A percentile compares a stretch with the other conserved stretches of the same genome.
Conservation (phyloP, 768 basidiomycete genomes). For the Auricularia cornea region DNA sequence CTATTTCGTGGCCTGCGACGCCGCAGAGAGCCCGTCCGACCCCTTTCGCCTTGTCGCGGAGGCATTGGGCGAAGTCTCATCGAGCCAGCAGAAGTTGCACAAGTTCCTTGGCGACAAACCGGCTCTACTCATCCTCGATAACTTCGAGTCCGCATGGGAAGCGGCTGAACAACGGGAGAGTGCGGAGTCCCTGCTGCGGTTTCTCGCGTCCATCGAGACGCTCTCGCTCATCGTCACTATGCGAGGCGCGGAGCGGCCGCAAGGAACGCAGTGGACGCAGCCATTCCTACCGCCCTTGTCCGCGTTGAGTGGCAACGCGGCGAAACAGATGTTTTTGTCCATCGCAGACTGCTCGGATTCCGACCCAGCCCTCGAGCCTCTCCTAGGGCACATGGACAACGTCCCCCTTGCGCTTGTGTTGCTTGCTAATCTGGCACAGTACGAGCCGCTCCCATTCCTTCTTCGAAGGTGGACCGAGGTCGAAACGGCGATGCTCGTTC, state of each 20-base stretch:
- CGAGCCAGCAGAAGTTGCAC: not conserved
- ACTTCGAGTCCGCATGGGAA: slow-evolving; percentile 1
- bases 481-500: not conserved
- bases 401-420: not conserved
- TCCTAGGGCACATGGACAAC: not conserved
- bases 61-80: not conserved
- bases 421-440: not conserved
- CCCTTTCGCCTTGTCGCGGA: not conserved
- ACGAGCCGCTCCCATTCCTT: not conserved
- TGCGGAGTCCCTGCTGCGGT: not conserved
- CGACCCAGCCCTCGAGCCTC: not conserved
- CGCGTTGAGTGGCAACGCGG: not conserved
- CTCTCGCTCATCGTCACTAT: not conserved
- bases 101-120: not conserved
- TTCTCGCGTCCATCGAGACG: not conserved
- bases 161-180: not conserved
- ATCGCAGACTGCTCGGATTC: not conserved
- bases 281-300: not conserved
- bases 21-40: not conserved
- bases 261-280: not conserved
- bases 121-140: slow-evolving; percentile 3
- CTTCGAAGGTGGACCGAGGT: not conserved
- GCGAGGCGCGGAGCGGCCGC: not conserved
- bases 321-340: not conserved
- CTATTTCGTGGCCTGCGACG: slow-evolving; percentile 30